Base-by-base conservation (phyloP, 2,329 filamentous ascomycete genomes). In the Magnaporthiopsis poae region DNA sequence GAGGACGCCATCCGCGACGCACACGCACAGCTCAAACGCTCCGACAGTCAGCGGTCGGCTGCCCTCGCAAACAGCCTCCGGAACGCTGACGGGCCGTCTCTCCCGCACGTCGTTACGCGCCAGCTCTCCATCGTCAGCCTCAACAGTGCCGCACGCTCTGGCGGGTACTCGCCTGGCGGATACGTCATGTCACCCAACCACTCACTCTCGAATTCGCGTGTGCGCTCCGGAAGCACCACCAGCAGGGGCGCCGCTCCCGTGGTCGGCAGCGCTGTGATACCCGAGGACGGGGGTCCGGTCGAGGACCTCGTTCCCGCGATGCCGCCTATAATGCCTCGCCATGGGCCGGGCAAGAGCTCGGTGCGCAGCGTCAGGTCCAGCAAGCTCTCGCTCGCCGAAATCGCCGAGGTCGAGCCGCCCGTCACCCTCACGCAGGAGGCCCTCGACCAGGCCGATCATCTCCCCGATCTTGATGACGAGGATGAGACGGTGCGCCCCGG, bases 1-100 rank as follows among this genome's bases (percentile, higher is more conserved):
- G 89, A 90, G 72, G 86, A 90, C 79, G 89, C 90, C 71, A 93
- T 92, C 71, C 85, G 89, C 68, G 86, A 89, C 72, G 81, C 91
- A 70, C 87, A 91, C 76, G 81, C 86, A 68, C 87, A 90, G 76
- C 80, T 90, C 73, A 91, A 90, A 77, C 83, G 86, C 70, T 85
- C 81, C 73, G 89, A 90, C 73, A 90, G 87, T 73, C 82, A 85
- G 68, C 82, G 84, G 67, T 89, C 87, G 2, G 89, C 87, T 11
- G 79, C 87, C 64, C 80, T 86, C 61, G 85, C 84, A 27, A 79
- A 81, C 62, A 81, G 79, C 66, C 74, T 80, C 68, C 70, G 70
- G 67, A 70, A 68, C 21, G 67, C 13, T 9, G 27, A 61, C 66
- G 27, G 74, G 74, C 36, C 75, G 76, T 64, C 62, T 71, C 67